These are phyloP conservation scores for Tuber melanosporum DNA, from an alignment of 495 filamentous ascomycete genomes.

Conservation along the genomic window DNA sequence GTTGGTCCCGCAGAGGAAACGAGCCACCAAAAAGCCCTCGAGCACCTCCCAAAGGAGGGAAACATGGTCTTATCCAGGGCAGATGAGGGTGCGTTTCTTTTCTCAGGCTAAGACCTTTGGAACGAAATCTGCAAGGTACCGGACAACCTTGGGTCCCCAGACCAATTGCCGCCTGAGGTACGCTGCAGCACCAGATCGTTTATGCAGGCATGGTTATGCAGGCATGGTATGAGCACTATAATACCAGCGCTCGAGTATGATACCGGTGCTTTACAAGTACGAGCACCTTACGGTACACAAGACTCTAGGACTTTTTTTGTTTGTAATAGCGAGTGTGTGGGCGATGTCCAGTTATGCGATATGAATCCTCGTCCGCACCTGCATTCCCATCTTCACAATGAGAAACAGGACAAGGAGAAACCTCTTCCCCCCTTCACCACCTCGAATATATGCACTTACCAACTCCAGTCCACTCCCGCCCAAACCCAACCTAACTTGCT, in stretches of 20 bases:
- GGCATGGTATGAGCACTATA: too few relatives aligned
- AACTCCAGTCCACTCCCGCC: not conserved
- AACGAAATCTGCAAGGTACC: constrained; percentile 1
- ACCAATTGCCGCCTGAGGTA: not conserved
- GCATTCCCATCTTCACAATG: not conserved
- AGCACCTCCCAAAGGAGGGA: not conserved
- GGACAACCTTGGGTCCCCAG: not conserved
- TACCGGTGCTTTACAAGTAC: too few relatives aligned
- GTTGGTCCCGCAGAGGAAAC: not conserved
- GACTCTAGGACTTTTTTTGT: too few relatives aligned
- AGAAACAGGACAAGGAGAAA: not conserved
- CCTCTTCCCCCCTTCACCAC: not conserved
- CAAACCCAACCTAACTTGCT: not conserved
- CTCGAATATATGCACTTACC: not conserved
- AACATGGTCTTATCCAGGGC: not conserved
- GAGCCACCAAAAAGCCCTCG: not conserved
- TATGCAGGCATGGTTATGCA: not conserved
- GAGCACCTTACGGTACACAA: too few relatives aligned
- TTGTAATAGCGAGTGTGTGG: not conserved
- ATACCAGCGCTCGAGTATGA: too few relatives aligned
- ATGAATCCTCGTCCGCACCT: not conserved
- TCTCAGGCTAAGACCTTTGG: not conserved
- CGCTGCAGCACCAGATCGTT: not conserved
- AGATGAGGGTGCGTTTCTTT: not conserved
- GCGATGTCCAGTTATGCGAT: not conserved